Conservation (phyloP, 1,284 basidiomycete species). For the Hemileccinum hortonii region DNA sequence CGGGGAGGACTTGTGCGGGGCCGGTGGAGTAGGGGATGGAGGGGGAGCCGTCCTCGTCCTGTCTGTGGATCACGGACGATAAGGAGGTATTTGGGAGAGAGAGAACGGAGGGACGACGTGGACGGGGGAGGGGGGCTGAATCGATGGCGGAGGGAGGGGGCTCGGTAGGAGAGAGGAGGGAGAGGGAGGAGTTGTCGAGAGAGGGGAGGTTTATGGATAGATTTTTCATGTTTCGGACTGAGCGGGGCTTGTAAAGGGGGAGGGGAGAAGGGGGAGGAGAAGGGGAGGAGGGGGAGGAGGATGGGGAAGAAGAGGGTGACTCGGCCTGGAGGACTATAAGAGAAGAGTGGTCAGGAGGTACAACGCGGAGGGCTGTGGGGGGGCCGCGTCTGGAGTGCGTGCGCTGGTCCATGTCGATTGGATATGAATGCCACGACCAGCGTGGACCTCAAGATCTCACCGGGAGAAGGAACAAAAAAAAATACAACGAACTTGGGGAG, state of each 20-base stretch:
- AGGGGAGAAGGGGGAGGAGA: slow-evolving; percentile 46
- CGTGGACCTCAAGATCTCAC: slow-evolving; percentile 35
- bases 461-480: slow-evolving; percentile 18
- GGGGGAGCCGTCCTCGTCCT: slow-evolving; percentile 63
- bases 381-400: slow-evolving; percentile 54
- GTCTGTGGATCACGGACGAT: slow-evolving; percentile 54
- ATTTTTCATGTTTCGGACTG: slow-evolving; percentile 71
- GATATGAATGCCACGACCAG: slow-evolving; percentile 47
- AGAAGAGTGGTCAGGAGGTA: slow-evolving; percentile 48
- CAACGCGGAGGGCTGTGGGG: slow-evolving; percentile 58
- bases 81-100: slow-evolving; percentile 58
- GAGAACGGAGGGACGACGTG: slow-evolving; percentile 60
- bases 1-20: slow-evolving; percentile 86
- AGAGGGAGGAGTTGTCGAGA: slow-evolving; percentile 53
- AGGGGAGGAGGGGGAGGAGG: slow-evolving; percentile 56
- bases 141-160: slow-evolving; percentile 28
- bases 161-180: slow-evolving; percentile 42
- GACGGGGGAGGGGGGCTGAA: slow-evolving; percentile 31
- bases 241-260: slow-evolving; percentile 38
- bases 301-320: slow-evolving; percentile 49
- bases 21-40: slow-evolving; percentile 79
- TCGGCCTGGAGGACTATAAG: slow-evolving; percentile 49
- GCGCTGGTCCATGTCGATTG: slow-evolving; percentile 32
- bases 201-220: slow-evolving; percentile 67
- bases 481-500: slow-evolving; percentile 22